Conservation (phyloP, 352 stramenopile species). For the Phytophthora capsici region DNA sequence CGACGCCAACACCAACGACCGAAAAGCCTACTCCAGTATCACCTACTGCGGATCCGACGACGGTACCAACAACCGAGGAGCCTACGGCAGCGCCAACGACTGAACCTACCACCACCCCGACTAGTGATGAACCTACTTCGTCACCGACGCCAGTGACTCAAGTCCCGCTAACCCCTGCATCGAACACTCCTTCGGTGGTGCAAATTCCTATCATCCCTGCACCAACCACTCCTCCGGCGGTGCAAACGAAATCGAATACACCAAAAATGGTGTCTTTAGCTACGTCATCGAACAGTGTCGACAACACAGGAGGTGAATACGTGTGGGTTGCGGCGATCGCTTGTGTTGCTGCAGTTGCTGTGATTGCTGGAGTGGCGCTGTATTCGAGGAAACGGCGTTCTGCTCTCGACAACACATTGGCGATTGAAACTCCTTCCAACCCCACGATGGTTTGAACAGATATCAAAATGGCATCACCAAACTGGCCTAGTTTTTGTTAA, state of each 20-base stretch:
- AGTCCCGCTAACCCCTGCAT: not conserved
- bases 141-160: not conserved
- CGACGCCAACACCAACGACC: not conserved
- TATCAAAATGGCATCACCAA: too few relatives aligned
- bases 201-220: not conserved
- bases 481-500: too few relatives aligned
- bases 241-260: not conserved
- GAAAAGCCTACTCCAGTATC: not conserved
- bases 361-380: slow-evolving; percentile 21
- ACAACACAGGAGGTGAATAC: not conserved
- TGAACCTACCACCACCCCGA: not conserved
- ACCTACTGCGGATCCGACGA: not conserved
- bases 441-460: too few relatives aligned
- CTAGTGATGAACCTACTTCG: not conserved
- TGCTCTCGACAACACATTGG: too few relatives aligned
- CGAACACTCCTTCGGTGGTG: not conserved
- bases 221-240: too few relatives aligned
- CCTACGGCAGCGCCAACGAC: too few relatives aligned
- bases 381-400: slow-evolving; percentile 18
- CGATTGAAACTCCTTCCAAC: too few relatives aligned
- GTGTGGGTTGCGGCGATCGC: slow-evolving; percentile 26
- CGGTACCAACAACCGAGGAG: not conserved
- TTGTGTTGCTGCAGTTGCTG: slow-evolving; percentile 27
- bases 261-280: slow-evolving; percentile 3
- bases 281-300: slow-evolving; percentile 1